phyloP scores from a whole-genome alignment of 176 grass and related monocot species.

The Puccinellia tenuiflora region DNA sequence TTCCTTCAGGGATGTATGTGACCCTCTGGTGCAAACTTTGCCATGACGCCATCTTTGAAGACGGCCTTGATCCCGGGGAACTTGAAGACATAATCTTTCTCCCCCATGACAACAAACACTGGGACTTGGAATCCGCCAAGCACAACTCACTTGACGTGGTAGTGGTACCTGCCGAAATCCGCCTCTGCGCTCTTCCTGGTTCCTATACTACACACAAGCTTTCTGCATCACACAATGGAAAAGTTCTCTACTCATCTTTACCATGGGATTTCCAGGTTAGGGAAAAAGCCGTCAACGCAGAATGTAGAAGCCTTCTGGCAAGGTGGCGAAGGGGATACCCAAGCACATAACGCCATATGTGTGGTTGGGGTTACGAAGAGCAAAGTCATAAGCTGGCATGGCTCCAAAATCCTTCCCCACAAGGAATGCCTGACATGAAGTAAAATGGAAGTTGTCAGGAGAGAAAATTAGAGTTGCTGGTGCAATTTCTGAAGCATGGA shows the following conservation, averaged over 20 bases:
- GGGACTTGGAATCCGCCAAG: slow-evolving; percentile 63
- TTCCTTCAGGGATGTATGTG: slow-evolving; percentile 54
- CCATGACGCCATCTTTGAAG: slow-evolving; percentile 35
- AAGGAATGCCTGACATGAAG: slow-evolving; percentile 8
- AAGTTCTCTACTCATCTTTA: not conserved
- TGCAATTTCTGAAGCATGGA: not conserved
- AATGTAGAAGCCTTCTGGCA: slow-evolving; percentile 54
- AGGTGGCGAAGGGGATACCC: slow-evolving; percentile 13
- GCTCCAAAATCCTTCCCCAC: slow-evolving; percentile 34
- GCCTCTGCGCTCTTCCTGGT: slow-evolving; percentile 54
- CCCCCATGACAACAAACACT: slow-evolving; percentile 55
- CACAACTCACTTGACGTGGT: slow-evolving; percentile 43
- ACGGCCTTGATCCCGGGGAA: slow-evolving; percentile 37
- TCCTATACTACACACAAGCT: slow-evolving; percentile 18
- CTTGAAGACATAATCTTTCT: slow-evolving; percentile 61
- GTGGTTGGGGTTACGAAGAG: slow-evolving; percentile 24
- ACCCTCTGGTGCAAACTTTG: slow-evolving; percentile 50
- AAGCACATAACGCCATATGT: slow-evolving; percentile 18
- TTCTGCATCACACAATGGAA: not conserved
- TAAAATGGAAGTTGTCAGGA: slow-evolving; percentile 9
- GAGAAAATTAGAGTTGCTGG: not conserved
- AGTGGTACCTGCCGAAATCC: slow-evolving; percentile 56
- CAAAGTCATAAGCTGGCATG: slow-evolving; percentile 19
- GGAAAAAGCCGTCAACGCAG: slow-evolving; percentile 24
- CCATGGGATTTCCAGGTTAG: not conserved